Evolutionary conservation across 225 moss, liverwort and hornwort genomes (phyloP).

Genomic region (Anthoceros angustus): DNA sequence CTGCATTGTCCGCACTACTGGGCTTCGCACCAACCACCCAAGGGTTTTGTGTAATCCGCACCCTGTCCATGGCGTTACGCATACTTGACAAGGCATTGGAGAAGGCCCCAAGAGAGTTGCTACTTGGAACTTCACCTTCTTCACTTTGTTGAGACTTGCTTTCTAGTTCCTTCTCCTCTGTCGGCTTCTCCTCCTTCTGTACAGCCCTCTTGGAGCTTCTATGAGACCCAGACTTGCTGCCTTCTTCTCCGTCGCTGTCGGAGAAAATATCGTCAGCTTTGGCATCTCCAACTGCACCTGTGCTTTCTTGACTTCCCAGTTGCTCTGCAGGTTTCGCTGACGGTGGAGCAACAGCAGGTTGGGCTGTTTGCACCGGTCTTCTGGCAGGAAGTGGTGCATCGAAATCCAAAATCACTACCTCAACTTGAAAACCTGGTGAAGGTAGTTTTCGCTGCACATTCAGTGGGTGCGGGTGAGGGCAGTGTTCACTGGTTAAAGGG

Average conservation of each 20-base stretch:
- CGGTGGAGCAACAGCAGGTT: constrained; percentile 20
- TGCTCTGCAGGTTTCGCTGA: constrained; percentile 14
- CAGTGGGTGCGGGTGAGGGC: background rate
- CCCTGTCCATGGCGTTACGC: constrained; percentile 33
- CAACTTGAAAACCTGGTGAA: constrained; percentile 91
- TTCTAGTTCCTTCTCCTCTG: constrained; percentile 10
- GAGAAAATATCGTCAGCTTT: constrained; percentile 38
- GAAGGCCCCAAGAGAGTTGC: constrained; percentile 8
- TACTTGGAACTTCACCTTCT: constrained; percentile 18
- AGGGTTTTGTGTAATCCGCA: constrained; percentile 23
- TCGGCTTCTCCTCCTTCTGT: constrained; percentile 11
- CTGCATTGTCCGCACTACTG: background rate
- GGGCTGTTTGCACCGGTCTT: constrained; percentile 33
- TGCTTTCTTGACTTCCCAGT: constrained; percentile 9
- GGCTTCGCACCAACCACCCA: constrained; percentile 8
- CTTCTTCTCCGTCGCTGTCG: constrained; percentile 47
- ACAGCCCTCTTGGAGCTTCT: constrained; percentile 8
- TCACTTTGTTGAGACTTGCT: background rate
- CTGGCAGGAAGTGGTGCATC: constrained; percentile 81
- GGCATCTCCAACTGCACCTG: constrained; percentile 18
- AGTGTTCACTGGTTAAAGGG: background rate
- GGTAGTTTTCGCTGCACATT: constrained; percentile 77
- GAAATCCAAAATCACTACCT: constrained; percentile 84
- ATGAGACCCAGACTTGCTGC: background rate
- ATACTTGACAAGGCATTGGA: constrained; percentile 15